Conservation (phyloP, 805 yeast species). For the Lachancea meyersii region DNA sequence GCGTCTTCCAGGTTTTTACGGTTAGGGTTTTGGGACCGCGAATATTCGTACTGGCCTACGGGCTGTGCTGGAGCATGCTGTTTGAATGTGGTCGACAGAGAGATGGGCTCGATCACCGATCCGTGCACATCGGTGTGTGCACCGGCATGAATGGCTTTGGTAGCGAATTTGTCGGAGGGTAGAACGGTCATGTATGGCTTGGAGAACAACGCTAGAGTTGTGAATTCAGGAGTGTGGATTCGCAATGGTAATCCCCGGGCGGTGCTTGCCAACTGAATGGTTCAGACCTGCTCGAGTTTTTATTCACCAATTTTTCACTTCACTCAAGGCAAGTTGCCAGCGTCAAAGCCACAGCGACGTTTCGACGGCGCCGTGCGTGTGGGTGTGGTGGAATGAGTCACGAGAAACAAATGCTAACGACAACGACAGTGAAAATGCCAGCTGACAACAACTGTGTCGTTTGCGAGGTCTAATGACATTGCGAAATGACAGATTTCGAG, state of each 20-base stretch:
- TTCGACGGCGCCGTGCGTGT: background rate
- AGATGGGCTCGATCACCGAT: slow-evolving; percentile 80
- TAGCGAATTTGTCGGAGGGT: slow-evolving; percentile 49
- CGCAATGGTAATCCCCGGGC: background rate
- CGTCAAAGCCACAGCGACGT: background rate
- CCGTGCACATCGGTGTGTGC: slow-evolving; percentile 71
- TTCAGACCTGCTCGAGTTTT: background rate
- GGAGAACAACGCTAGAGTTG: no score
- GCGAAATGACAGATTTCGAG: no score
- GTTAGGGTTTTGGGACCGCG: slow-evolving; percentile 82
- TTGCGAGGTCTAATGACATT: no score
- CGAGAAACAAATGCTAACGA: no score
- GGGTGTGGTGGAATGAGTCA: no score
- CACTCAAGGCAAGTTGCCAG: no score
- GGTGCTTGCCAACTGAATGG: background rate
- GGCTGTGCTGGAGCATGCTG: slow-evolving; percentile 74
- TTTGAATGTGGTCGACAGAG: slow-evolving; percentile 79
- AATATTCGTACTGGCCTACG: slow-evolving; percentile 73
- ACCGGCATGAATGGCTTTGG: slow-evolving; percentile 82
- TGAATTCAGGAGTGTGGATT: no score
- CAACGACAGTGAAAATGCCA: no score
- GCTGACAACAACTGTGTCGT: no score
- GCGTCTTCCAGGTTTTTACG: slow-evolving; percentile 75
- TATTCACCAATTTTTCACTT: background rate
- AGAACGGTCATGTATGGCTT: slow-evolving; percentile 27